Base-by-base conservation (phyloP, 2,329 filamentous ascomycete genomes). In the Neopestalotiopsis sp. region DNA sequence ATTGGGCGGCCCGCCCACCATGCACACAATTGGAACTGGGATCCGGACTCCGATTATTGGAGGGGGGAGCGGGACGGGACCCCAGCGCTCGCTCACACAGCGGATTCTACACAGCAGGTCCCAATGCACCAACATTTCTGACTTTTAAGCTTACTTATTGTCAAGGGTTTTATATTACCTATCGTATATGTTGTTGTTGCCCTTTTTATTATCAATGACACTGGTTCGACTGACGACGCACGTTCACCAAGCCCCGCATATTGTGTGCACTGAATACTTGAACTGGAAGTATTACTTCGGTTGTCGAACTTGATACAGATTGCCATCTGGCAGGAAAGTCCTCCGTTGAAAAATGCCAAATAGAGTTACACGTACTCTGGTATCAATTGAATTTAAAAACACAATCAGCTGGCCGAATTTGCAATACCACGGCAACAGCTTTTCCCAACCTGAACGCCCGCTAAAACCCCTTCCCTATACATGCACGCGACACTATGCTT, bases 401-500 rank as follows among this genome's bases (percentile, higher is more conserved):
- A 53, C 57, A 30, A 30, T 6, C 28, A 59, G 30, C 57, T 59
- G 57, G 57, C 24, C 57, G 57, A 20, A 17, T 24, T 28, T 28
- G 24, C 12, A 28, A 14, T 24, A 14, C 10, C 30, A 14, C 30
- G 13, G 59, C n/a, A 30, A 14, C 34, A 42, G 40, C 34, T 49
- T 45, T 64, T 40, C 61, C 61, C 40, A 34, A 14, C 61, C 42
- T 64, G 38, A 64, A 64, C 61, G 61, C 61, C 61, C 38, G 61
- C 61, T 59, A 9, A 59, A 56, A 56, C n/a, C 57, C 57, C 28
- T 62, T 28, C 59, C 59, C 34, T 40, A 32, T 38, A 38, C n/a
- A 62, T 40, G 59, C 30, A 38, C n/a, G 32, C 59, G 10, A 38
- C 32, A 62, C 14, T 38, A 38, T 20, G 24, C 30, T 42, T 42